Conservation (phyloP, 2,329 filamentous ascomycete genomes). For the Fusarium sp. region DNA sequence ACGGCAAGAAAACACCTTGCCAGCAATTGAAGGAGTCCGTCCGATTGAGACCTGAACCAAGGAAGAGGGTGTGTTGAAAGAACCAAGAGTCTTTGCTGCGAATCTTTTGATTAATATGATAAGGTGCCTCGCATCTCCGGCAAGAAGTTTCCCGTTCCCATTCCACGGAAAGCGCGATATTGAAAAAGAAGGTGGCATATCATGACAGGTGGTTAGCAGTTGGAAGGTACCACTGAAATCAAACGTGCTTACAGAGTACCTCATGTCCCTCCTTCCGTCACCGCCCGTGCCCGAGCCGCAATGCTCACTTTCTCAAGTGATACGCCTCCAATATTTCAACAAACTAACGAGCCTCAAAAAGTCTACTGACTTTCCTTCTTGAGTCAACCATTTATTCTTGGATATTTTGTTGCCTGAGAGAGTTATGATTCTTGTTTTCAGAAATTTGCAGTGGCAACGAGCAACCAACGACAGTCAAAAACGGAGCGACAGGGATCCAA, state of each 20-base stretch:
- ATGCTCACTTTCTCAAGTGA: neutral
- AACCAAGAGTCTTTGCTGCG: neutral
- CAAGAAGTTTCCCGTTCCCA: neutral
- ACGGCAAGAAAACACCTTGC: neutral
- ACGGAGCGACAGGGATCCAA: neutral
- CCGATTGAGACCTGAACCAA: neutral
- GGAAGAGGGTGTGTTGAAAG: neutral
- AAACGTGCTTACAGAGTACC: conserved; percentile 19
- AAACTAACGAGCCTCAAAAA: neutral
- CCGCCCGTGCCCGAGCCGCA: neutral
- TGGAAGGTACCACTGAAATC: conserved; percentile 23
- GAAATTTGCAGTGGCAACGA: neutral
- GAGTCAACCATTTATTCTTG: neutral
- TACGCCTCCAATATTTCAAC: neutral
- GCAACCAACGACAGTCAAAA: neutral
- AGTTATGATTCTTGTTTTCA: neutral
- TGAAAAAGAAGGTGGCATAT: conserved; percentile 5
- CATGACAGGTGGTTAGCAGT: conserved; percentile 1
- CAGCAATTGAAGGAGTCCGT: neutral
- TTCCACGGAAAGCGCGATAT: conserved; percentile 9
- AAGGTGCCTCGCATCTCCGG: neutral
- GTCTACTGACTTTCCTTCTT: neutral
- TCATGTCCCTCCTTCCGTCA: conserved; percentile 1
- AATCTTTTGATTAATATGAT: neutral
- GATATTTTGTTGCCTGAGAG: neutral